These are phyloP conservation scores for Xylaria acuta DNA, from an alignment of 495 filamentous ascomycete species.

Conservation along the genomic window DNA sequence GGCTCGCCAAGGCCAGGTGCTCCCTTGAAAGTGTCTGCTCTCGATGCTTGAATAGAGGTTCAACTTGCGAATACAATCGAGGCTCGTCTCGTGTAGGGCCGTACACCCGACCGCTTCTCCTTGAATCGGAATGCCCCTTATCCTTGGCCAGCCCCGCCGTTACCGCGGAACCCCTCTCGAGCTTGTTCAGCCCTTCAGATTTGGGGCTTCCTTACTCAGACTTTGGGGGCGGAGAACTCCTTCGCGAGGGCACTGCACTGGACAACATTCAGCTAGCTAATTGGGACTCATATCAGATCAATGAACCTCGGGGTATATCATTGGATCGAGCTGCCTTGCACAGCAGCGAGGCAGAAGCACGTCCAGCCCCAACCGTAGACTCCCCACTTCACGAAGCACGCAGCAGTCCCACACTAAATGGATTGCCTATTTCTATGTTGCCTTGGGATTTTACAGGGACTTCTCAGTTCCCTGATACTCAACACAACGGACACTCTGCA, in stretches of 20 bases:
- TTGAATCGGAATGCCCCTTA: not conserved
- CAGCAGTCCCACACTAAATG: not conserved
- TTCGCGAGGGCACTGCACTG: not conserved
- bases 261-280: not conserved
- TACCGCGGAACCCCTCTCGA: not conserved
- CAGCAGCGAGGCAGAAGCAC: not conserved
- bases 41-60: slow-evolving; percentile 9
- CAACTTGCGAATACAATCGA: not conserved
- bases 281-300: not conserved
- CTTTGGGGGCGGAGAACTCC: not conserved
- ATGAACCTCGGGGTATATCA: not conserved
- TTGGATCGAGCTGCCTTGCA: not conserved
- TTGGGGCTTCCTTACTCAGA: not conserved
- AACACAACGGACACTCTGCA: too few relatives aligned
- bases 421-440: not conserved
- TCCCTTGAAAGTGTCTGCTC: slow-evolving; percentile 4
- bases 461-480: not conserved
- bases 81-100: not conserved
- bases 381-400: not conserved
- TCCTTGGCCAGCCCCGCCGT: not conserved
- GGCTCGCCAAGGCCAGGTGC: slow-evolving; percentile 10
- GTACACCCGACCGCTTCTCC: not conserved
- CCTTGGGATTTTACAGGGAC: not conserved
- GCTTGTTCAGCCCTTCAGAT: not conserved
- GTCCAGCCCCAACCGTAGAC: not conserved